phyloP scores from a whole-genome alignment of 495 filamentous ascomycete genomes.

The Hyaloscypha finlandica region DNA sequence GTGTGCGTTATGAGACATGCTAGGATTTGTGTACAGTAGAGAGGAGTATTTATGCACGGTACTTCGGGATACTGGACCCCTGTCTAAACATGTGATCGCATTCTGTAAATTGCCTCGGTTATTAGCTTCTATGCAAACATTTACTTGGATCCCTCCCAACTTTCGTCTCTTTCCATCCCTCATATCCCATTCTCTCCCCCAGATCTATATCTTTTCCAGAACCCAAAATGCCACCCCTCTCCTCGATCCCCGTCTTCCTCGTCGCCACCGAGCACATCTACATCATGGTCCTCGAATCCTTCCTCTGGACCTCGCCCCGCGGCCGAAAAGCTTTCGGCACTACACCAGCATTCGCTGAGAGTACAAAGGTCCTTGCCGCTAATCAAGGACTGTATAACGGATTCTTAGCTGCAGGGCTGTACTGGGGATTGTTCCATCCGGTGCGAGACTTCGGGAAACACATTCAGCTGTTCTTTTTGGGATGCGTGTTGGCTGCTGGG shows the following conservation, averaged over 20 bases:
- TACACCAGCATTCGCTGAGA: conserved; percentile 32
- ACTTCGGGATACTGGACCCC: too few relatives aligned
- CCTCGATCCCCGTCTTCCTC: conserved; percentile 26
- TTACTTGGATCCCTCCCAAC: too few relatives aligned
- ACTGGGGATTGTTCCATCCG: conserved; percentile 35
- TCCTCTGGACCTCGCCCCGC: conserved; percentile 37
- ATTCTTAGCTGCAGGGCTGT: conserved; percentile 38
- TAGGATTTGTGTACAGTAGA: too few relatives aligned
- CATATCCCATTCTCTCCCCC: too few relatives aligned
- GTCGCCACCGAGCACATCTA: conserved; percentile 36
- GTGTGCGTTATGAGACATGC: too few relatives aligned
- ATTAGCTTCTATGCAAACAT: too few relatives aligned
- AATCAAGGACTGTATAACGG: conserved; percentile 44
- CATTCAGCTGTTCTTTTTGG: conserved; percentile 37
- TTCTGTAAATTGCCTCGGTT: too few relatives aligned
- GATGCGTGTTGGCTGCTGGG: conserved; percentile 37
- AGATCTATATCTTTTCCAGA: too few relatives aligned
- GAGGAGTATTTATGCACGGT: too few relatives aligned
- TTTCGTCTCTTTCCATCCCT: not conserved
- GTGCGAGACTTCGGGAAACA: conserved; percentile 33
- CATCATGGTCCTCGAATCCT: conserved; percentile 38
- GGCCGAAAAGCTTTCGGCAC: conserved; percentile 36
- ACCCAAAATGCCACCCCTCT: conserved; percentile 29
- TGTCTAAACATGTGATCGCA: too few relatives aligned
- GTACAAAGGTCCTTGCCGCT: conserved; percentile 34